phyloP scores from a whole-genome alignment of 2,329 filamentous ascomycete genomes.

The Metarhizium rileyi region DNA sequence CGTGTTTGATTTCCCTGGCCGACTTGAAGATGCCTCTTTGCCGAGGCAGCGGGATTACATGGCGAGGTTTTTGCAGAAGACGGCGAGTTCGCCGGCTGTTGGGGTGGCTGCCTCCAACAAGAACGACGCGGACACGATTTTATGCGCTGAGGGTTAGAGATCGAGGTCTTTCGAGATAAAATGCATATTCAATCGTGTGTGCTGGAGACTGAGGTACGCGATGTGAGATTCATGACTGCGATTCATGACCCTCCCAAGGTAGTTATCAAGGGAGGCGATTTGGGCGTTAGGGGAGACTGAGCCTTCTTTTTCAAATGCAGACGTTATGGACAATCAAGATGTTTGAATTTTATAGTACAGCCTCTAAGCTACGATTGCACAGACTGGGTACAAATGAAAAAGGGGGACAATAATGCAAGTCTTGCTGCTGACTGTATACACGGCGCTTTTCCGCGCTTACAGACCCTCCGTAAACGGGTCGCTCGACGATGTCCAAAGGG shows the following conservation, averaged over 20 bases:
- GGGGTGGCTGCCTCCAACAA: slow-evolving; percentile 1
- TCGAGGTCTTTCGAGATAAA: neutral
- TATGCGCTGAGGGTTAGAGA: slow-evolving; percentile 13
- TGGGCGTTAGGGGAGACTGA: neutral
- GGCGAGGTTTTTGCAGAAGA: slow-evolving; percentile 33
- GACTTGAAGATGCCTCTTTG: slow-evolving; percentile 27
- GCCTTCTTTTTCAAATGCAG: neutral
- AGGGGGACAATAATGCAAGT: slow-evolving; percentile 14
- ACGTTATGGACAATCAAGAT: neutral
- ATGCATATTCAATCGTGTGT: slow-evolving; percentile 12
- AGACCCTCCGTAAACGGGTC: neutral
- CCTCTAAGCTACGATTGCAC: slow-evolving; percentile 19
- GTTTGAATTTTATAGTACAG: slow-evolving; percentile 18
- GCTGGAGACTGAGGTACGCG: slow-evolving; percentile 12
- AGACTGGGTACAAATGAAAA: slow-evolving; percentile 11
- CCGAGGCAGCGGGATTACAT: slow-evolving; percentile 40
- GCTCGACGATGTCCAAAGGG: slow-evolving; percentile 8
- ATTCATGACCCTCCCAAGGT: neutral
- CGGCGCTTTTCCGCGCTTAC: neutral
- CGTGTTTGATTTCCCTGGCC: slow-evolving; percentile 33
- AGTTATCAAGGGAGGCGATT: neutral
- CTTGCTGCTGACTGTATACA: slow-evolving; percentile 7
- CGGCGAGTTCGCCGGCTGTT: slow-evolving; percentile 6
- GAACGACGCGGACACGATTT: slow-evolving; percentile 8
- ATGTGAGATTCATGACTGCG: neutral